Evolutionary conservation across 768 basidiomycete species (phyloP), one percentile per base, ranked within the genome.

Genomic region (Suillus tomentosus): DNA sequence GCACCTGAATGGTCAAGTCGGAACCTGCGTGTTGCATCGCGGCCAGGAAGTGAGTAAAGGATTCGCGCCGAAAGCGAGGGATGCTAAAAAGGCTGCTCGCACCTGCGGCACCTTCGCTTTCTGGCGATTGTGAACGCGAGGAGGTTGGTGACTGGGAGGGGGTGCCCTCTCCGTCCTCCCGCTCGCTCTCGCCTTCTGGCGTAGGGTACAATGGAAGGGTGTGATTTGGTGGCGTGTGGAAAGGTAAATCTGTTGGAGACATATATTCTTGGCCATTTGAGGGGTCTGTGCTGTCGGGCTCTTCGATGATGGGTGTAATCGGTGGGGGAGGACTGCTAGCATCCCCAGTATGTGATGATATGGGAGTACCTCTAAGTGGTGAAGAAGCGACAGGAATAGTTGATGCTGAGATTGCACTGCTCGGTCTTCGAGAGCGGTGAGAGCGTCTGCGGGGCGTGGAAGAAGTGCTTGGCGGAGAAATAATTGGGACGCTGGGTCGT

Each of bases 61-160:
- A 85, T 73, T 79, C 82, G 74, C 78, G 83, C 65, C 83, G 85
- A 78, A 84, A 84, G 75, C 87, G 87, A 85, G 85, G 85, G 79
- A 81, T 82, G 81, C 84, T 85, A 84, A 91, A 92, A 75, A 85
- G 88, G 85, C 84, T 90, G 79, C 85, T 84, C 90, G 89, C 88
- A 92, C 90, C 91, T 91, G 86, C 83, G 73, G 79, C 76, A 79
- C 72, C 74, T 76, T 82, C 76, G 70, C 71, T 78, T 65, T 73
- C 81, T 72, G 87, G 84, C 62, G 88, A 87, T 64, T 79, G 82
- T 66, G 90, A 88, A 72, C 86, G 81, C 58, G 86, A 83, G 27
- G 75, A 74, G n/a, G 66, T 66, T 27, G 54, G 61, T 39, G 61
- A 62, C 14, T 58, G 53, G 19, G 61, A 58, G 19, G 73, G 64